Evolutionary conservation across 2,329 filamentous ascomycete genomes (phyloP).

Genomic region (Fusarium albidum): DNA sequence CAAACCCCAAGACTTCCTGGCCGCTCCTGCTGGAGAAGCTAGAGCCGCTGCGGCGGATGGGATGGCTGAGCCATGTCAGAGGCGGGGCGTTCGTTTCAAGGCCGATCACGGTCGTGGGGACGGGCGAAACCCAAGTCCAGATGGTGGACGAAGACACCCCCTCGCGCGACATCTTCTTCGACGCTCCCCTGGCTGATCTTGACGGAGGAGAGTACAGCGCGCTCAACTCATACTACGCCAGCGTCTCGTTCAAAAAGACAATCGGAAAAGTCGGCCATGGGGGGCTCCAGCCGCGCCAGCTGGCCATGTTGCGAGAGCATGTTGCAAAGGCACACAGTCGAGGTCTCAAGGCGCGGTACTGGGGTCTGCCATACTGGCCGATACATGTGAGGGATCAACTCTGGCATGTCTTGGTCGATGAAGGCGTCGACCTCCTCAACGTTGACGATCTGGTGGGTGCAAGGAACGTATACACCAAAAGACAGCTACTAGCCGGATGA

Average conservation of each 20-base stretch:
- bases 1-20: slow-evolving; percentile 40
- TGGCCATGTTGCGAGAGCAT: slow-evolving; percentile 53
- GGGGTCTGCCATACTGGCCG: slow-evolving; percentile 68
- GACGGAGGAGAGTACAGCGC: slow-evolving; percentile 50
- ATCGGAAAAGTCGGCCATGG: slow-evolving; percentile 61
- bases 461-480: slow-evolving; percentile 20
- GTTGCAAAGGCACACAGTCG: slow-evolving; percentile 58
- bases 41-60: slow-evolving; percentile 63
- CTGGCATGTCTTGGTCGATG: slow-evolving; percentile 63
- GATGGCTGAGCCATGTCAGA: slow-evolving; percentile 64
- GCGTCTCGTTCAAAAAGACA: slow-evolving; percentile 60
- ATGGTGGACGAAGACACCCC: slow-evolving; percentile 32
- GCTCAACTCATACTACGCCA: slow-evolving; percentile 73
- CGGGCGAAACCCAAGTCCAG: slow-evolving; percentile 54
- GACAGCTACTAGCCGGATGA: slow-evolving; percentile 2
- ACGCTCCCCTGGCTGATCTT: slow-evolving; percentile 65
- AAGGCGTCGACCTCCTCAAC: slow-evolving; percentile 68
- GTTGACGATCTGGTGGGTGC: slow-evolving; percentile 64
- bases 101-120: slow-evolving; percentile 74
- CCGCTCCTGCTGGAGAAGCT: slow-evolving; percentile 49
- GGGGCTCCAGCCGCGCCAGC: slow-evolving; percentile 54
- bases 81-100: slow-evolving; percentile 59
- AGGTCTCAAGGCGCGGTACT: slow-evolving; percentile 67
- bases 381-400: slow-evolving; percentile 60
- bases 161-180: slow-evolving; percentile 68